Evolutionary conservation across 225 moss, liverwort and hornwort species (phyloP).

Genomic region (Ulota crispa): DNA sequence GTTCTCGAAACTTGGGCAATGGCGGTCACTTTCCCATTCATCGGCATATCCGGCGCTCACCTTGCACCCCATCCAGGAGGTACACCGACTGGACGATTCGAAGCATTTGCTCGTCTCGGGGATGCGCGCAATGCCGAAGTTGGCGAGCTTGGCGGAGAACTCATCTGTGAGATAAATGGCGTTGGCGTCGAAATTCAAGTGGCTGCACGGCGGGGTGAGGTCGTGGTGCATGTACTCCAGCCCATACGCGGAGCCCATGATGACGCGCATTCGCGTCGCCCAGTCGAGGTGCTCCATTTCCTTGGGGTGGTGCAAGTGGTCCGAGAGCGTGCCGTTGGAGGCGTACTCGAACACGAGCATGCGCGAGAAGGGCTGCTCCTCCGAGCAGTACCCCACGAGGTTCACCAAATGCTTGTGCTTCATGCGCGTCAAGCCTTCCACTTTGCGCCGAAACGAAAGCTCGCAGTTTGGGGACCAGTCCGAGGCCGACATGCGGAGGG

Average conservation of each 20-base stretch:
- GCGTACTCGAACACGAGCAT: constrained; percentile 93
- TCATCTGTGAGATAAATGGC: constrained; percentile 81
- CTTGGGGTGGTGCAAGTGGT: constrained; percentile 78
- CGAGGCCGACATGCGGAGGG: constrained; percentile 58
- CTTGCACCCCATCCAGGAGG: constrained; percentile 51
- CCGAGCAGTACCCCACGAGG: constrained; percentile 70
- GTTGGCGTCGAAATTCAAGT: constrained; percentile 76
- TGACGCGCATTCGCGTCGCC: constrained; percentile 80
- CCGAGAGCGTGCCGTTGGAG: constrained; percentile 78
- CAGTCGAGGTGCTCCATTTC: constrained; percentile 85
- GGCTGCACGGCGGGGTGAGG: constrained; percentile 77
- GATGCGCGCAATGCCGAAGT: constrained; percentile 74
- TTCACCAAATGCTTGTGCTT: constrained; percentile 86
- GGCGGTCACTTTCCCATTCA: constrained; percentile 67
- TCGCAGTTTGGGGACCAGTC: constrained; percentile 73
- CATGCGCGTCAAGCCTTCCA: constrained; percentile 79
- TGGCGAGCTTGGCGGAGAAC: constrained; percentile 82
- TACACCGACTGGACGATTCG: constrained; percentile 32
- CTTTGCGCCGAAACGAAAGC: constrained; percentile 77
- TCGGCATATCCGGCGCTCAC: constrained; percentile 48
- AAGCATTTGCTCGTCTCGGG: constrained; percentile 29
- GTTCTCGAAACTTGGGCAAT: constrained; percentile 72
- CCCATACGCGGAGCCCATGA: constrained; percentile 82
- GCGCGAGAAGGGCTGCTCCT: constrained; percentile 79
- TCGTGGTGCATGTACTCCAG: constrained; percentile 93